phyloP scores from a whole-genome alignment of 1,284 basidiomycete genomes.

The Tranzscheliella williamsii region DNA sequence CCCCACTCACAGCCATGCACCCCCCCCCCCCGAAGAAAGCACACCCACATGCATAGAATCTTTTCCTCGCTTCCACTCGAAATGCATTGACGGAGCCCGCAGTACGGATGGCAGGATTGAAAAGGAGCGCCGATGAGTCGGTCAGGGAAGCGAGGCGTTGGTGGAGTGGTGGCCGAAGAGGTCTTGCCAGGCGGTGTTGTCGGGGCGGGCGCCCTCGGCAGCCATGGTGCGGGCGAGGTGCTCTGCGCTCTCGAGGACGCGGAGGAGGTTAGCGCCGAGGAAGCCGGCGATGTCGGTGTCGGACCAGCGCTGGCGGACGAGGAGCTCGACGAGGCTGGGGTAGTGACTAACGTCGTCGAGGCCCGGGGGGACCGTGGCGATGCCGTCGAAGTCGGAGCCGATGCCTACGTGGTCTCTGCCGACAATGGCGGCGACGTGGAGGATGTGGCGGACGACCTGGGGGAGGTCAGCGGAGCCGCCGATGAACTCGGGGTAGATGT shows the following conservation, averaged over 20 bases:
- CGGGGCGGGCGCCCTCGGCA: slow-evolving; percentile 12
- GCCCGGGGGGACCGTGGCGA: slow-evolving; percentile 13
- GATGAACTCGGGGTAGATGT: slow-evolving; percentile 35
- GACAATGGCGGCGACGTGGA: slow-evolving; percentile 18
- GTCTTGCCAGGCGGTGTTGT: slow-evolving; percentile 30
- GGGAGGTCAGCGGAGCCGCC: slow-evolving; percentile 30
- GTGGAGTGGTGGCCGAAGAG: slow-evolving; percentile 5
- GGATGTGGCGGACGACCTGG: slow-evolving; percentile 20
- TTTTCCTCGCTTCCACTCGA: too few species aligned
- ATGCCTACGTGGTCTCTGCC: slow-evolving; percentile 29
- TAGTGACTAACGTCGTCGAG: slow-evolving; percentile 32
- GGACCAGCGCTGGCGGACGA: slow-evolving; percentile 24
- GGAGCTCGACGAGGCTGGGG: slow-evolving; percentile 18
- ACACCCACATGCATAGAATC: too few species aligned
- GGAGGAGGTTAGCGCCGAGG: slow-evolving; percentile 28
- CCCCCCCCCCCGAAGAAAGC: too few species aligned
- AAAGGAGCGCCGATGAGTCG: too few species aligned
- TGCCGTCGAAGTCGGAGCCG: slow-evolving; percentile 42
- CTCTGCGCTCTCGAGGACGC: slow-evolving; percentile 25
- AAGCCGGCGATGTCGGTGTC: slow-evolving; percentile 26
- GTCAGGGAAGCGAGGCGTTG: too few species aligned
- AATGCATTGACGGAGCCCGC: too few species aligned
- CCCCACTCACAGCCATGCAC: too few species aligned
- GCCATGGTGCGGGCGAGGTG: slow-evolving; percentile 14
- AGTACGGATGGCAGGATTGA: too few species aligned